phyloP scores from a whole-genome alignment of 192 early-diverging fungal species.

The Cladochytrium replicatum region DNA sequence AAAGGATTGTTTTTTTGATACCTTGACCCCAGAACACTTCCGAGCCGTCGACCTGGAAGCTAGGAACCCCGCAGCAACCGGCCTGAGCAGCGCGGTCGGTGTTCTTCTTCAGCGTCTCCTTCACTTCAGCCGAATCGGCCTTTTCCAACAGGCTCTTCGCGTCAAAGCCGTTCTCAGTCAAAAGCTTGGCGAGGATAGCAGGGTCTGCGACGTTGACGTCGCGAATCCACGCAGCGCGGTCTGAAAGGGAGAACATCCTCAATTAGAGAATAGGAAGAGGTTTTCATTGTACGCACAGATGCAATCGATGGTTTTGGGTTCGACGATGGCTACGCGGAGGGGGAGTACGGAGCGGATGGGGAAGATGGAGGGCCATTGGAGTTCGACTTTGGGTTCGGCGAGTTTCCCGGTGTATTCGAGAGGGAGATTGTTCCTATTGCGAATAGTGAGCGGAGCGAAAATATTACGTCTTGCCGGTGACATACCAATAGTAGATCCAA shows the following conservation, averaged over 20 bases:
- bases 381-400: too few species aligned
- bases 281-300: background rate
- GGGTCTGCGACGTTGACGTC: slow-evolving; percentile 6
- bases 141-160: background rate
- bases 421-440: too few species aligned
- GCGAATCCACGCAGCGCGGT: background rate
- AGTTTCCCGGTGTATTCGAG: too few species aligned
- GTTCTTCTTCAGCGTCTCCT: slow-evolving; percentile 11
- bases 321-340: slow-evolving; percentile 3
- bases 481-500: too few species aligned
- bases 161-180: background rate
- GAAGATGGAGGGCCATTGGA: slow-evolving; percentile 6
- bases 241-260: slow-evolving; percentile 2
- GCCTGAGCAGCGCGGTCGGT: background rate
- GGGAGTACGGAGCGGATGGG: slow-evolving; percentile 8
- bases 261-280: background rate
- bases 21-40: too few species aligned
- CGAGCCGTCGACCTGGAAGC: too few species aligned
- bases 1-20: too few species aligned
- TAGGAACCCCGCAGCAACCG: slow-evolving; percentile 9
- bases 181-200: background rate
- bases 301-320: background rate
- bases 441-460: too few species aligned
- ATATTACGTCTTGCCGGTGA: too few species aligned
- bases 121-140: background rate